Conservation (phyloP, 2,329 filamentous ascomycete species). For the Trichoderma sp. region DNA sequence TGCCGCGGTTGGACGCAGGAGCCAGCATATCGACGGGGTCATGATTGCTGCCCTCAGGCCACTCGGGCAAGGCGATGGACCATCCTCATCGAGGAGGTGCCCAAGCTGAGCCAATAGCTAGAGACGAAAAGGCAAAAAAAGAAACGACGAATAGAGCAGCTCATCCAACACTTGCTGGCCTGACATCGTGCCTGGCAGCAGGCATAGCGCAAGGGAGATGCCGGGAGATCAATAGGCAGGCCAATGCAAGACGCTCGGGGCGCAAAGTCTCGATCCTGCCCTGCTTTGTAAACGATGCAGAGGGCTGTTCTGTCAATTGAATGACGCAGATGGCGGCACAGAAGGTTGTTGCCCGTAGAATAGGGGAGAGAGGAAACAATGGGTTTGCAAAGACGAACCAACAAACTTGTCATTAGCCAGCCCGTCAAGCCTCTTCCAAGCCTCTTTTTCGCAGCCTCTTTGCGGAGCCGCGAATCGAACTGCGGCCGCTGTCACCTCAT, state of each 20-base stretch:
- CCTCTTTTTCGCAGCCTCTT: background rate
- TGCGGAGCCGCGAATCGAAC: constrained; percentile 9
- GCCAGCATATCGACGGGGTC: background rate
- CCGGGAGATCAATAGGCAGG: background rate
- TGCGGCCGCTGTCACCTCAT: background rate
- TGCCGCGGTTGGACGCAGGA: background rate
- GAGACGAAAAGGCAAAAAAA: background rate
- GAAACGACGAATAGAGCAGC: background rate
- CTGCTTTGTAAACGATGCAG: background rate
- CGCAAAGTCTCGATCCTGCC: background rate
- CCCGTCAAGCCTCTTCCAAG: background rate
- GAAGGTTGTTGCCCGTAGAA: background rate
- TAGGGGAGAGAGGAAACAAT: background rate
- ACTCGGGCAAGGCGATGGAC: background rate
- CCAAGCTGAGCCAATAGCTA: background rate
- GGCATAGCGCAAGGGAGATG: background rate
- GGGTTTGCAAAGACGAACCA: background rate
- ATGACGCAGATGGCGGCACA: background rate
- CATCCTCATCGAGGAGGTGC: background rate
- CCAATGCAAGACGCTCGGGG: background rate
- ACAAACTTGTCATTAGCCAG: background rate
- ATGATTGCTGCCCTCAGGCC: background rate
- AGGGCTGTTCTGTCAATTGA: background rate
- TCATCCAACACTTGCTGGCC: background rate
- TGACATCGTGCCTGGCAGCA: background rate